Percentiles rank a stretch among this genome's conserved stretches.
phyloP scores from a whole-genome alignment of 2,329 filamentous ascomycete genomes.

The Onygenales sp. region DNA sequence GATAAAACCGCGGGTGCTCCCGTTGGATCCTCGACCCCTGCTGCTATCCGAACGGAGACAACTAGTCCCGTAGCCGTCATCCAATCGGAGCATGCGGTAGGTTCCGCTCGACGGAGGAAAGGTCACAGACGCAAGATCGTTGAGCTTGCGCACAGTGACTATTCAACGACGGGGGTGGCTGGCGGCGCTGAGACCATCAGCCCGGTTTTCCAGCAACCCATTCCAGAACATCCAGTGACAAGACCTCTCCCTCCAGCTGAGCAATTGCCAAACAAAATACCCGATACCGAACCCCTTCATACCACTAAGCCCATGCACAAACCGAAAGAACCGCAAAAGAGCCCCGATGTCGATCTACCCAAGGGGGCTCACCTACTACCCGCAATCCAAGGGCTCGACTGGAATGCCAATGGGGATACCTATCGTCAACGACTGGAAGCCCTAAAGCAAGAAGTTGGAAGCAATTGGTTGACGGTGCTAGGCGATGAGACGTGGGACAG shows the following conservation, averaged over 20 bases:
- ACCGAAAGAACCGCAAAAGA: constrained; percentile 2
- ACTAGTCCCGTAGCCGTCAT: constrained; percentile 8
- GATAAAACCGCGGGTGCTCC: constrained; percentile 2
- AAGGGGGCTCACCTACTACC: constrained; percentile 15
- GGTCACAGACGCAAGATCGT: constrained; percentile 48
- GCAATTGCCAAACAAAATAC: background rate
- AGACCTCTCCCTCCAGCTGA: background rate
- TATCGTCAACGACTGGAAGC: constrained; percentile 86
- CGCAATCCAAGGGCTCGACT: constrained; percentile 20
- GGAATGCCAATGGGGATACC: constrained; percentile 54
- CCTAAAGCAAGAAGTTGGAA: constrained; percentile 74
- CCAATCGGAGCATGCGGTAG: constrained; percentile 20
- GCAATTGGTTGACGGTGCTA: constrained; percentile 76
- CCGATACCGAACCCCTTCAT: background rate
- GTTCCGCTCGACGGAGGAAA: constrained; percentile 37
- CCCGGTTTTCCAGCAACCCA: background rate
- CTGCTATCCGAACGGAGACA: background rate
- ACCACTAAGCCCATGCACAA: background rate
- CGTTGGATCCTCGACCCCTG: constrained; percentile 9
- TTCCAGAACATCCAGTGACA: background rate
- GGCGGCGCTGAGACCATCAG: background rate
- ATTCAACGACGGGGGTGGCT: background rate
- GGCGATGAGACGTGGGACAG: constrained; percentile 60
- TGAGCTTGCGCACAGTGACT: constrained; percentile 43
- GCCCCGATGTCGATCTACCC: background rate